Conservation (phyloP, 495 filamentous ascomycete species). For the Cercophora samala region DNA sequence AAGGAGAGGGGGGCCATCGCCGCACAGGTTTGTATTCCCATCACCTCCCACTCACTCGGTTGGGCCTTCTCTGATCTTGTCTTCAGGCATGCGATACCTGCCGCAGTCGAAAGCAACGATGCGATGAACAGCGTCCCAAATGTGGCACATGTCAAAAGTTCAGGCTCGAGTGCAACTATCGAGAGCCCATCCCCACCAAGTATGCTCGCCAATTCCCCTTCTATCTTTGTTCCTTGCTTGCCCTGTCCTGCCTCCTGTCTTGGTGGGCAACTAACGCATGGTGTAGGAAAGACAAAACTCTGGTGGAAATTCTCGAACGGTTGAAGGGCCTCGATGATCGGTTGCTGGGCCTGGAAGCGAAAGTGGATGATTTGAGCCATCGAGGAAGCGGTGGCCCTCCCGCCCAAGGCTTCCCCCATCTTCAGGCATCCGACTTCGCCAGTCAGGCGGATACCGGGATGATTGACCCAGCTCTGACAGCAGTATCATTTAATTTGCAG, state of each 20-base stretch:
- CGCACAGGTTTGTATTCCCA: slow-evolving; percentile 37
- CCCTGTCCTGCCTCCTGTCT: neutral
- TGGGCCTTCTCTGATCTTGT: neutral
- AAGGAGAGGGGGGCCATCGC: slow-evolving; percentile 51
- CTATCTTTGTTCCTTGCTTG: neutral
- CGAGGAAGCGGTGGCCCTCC: slow-evolving; percentile 18
- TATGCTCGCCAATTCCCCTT: slow-evolving; percentile 37
- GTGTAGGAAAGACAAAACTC: slow-evolving; percentile 58
- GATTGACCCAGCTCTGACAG: slow-evolving; percentile 15
- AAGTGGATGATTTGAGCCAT: slow-evolving; percentile 44
- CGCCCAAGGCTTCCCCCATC: neutral
- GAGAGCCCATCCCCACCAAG: slow-evolving; percentile 62
- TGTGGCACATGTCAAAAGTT: slow-evolving; percentile 57
- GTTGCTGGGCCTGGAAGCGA: slow-evolving; percentile 50
- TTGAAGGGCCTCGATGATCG: slow-evolving; percentile 49
- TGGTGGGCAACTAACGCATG: slow-evolving; percentile 18
- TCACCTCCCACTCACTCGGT: neutral
- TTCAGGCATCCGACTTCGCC: neutral
- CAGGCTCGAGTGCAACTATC: slow-evolving; percentile 56
- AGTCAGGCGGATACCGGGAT: neutral
- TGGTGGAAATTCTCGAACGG: slow-evolving; percentile 56
- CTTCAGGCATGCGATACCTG: slow-evolving; percentile 75
- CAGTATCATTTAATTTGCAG: slow-evolving; percentile 17
- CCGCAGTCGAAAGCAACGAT: slow-evolving; percentile 81
- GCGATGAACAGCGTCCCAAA: slow-evolving; percentile 80